These are phyloP conservation scores for Tetrapisispora pingtungensis DNA, from an alignment of 805 yeast genomes.

Conservation along the genomic window DNA sequence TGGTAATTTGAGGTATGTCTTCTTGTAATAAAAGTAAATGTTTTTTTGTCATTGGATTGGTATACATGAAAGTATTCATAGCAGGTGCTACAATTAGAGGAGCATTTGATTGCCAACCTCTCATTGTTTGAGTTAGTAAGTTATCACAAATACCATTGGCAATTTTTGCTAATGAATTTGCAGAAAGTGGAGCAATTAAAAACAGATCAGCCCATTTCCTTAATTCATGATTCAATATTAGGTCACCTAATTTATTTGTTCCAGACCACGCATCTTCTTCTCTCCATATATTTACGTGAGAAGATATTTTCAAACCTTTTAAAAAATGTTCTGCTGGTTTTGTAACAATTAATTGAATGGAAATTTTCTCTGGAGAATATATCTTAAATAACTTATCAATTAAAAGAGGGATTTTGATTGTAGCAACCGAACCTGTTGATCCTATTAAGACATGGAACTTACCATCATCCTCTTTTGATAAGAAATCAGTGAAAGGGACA, in stretches of 20 bases:
- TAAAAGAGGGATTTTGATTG: slow-evolving; percentile 83
- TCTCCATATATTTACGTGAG: slow-evolving; percentile 75
- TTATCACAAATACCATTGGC: slow-evolving; percentile 73
- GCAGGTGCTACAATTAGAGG: slow-evolving; percentile 76
- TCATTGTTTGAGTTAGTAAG: slow-evolving; percentile 57
- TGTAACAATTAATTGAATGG: slow-evolving; percentile 79
- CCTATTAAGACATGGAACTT: slow-evolving; percentile 83
- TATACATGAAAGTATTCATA: slow-evolving; percentile 79
- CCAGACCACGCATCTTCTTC: slow-evolving; percentile 71
- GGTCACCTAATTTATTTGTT: slow-evolving; percentile 49
- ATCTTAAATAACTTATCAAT: slow-evolving; percentile 77
- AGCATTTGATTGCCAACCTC: slow-evolving; percentile 69
- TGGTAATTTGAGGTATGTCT: slow-evolving; percentile 65
- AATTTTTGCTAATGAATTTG: slow-evolving; percentile 67
- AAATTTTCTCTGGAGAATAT: slow-evolving; percentile 62
- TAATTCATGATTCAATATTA: slow-evolving; percentile 67
- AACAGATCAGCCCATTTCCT: slow-evolving; percentile 81
- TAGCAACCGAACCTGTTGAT: slow-evolving; percentile 94
- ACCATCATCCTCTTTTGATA: slow-evolving; percentile 66
- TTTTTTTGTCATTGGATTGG: slow-evolving; percentile 66
- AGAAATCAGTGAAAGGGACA: slow-evolving; percentile 64
- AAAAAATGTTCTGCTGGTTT: slow-evolving; percentile 65
- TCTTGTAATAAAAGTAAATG: slow-evolving; percentile 54
- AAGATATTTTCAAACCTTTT: slow-evolving; percentile 50
- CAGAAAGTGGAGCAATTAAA: slow-evolving; percentile 67